These are phyloP conservation scores for Colletotrichum acutatum DNA, from an alignment of 2,329 filamentous ascomycete genomes.

Conservation along the genomic window DNA sequence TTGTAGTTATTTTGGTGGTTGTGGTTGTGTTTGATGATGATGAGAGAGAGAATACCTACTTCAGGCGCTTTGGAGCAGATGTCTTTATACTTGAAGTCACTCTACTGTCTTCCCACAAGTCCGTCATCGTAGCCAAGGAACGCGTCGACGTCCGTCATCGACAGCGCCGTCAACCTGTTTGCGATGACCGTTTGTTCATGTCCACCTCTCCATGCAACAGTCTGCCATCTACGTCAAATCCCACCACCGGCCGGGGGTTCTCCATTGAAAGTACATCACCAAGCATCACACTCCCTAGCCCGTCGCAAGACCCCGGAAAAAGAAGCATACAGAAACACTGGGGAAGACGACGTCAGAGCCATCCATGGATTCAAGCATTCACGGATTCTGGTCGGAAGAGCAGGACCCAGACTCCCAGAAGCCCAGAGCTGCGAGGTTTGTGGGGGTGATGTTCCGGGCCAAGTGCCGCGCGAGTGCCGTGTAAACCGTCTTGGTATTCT, in stretches of 20 bases:
- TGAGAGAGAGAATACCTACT: not conserved
- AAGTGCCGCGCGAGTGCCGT: constrained; percentile 24
- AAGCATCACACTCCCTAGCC: constrained; percentile 7
- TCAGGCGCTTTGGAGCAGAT: not conserved
- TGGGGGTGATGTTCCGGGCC: constrained; percentile 9
- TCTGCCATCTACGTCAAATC: constrained; percentile 22
- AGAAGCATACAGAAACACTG: not conserved
- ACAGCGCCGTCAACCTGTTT: not conserved
- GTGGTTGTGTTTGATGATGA: not conserved
- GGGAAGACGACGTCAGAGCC: not conserved
- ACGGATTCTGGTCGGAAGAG: no score
- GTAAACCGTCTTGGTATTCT: constrained; percentile 13
- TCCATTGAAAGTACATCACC: constrained; percentile 13
- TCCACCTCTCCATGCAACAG: not conserved
- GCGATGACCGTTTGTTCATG: not conserved
- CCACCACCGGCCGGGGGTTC: not conserved
- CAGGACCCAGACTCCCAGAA: not conserved
- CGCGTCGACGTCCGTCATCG: not conserved
- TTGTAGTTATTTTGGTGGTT: not conserved
- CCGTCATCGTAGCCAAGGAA: constrained; percentile 13
- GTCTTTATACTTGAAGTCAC: not conserved
- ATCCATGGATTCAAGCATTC: not conserved
- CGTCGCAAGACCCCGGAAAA: not conserved
- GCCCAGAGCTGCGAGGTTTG: not conserved
- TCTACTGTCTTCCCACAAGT: not conserved